Evolutionary conservation across 2,329 filamentous ascomycete genomes (phyloP).

Genomic region (Onygena corvina): DNA sequence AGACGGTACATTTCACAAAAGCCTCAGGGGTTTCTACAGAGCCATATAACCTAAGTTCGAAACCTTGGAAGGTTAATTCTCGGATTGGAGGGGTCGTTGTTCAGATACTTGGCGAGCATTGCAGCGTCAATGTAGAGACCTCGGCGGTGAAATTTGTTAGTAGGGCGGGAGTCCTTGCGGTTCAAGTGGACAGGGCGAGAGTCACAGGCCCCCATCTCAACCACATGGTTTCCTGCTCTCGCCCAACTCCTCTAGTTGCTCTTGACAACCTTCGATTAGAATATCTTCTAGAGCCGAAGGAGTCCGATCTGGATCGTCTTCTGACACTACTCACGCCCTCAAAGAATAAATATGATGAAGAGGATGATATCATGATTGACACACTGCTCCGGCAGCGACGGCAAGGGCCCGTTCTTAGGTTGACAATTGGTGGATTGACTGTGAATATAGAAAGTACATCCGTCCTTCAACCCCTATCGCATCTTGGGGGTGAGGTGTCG

Average conservation of each 20-base stretch:
- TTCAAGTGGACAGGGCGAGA: conserved; percentile 64
- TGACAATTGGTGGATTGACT: conserved; percentile 54
- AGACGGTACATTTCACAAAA: conserved; percentile 45
- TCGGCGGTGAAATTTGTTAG: conserved; percentile 72
- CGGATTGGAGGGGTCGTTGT: conserved; percentile 66
- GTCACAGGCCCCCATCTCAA: conserved; percentile 57
- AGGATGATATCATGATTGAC: conserved; percentile 91
- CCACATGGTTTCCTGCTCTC: conserved; percentile 25
- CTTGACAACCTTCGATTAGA: conserved; percentile 58
- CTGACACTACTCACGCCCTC: conserved; percentile 82
- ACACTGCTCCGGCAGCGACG: conserved; percentile 74
- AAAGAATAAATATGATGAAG: conserved; percentile 74
- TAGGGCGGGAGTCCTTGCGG: conserved; percentile 57
- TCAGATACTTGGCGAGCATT: conserved; percentile 64
- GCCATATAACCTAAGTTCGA: neutral
- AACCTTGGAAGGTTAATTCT: conserved; percentile 53
- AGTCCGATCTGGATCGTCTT: conserved; percentile 68
- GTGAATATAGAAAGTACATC: conserved; percentile 51
- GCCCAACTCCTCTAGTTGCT: conserved; percentile 43
- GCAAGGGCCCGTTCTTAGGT: conserved; percentile 70
- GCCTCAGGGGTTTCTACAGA: conserved; percentile 4
- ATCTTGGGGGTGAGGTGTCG: conserved; percentile 64
- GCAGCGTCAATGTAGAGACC: conserved; percentile 60
- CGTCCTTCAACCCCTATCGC: conserved; percentile 55
- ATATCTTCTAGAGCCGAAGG: conserved; percentile 59